These are phyloP conservation scores for Glycine latifolia DNA, from an alignment of 306 rosid species.

Conservation along the genomic window DNA sequence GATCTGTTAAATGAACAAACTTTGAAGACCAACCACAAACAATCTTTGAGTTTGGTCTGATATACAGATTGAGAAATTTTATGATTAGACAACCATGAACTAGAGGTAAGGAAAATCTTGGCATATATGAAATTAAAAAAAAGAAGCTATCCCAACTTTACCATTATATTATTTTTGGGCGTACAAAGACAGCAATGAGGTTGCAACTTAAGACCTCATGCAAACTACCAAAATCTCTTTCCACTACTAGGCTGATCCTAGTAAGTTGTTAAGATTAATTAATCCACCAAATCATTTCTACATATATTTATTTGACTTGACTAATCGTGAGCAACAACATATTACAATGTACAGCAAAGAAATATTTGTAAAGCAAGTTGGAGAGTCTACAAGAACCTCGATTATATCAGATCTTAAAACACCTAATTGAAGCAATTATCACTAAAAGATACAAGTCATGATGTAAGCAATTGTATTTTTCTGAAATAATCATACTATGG, in stretches of 20 bases:
- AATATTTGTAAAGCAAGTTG: neutral
- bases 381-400: neutral
- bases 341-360: constrained; percentile 1
- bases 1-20: neutral
- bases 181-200: neutral
- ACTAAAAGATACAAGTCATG: neutral
- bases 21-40: constrained; percentile 7
- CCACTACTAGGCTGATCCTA: neutral
- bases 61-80: too few relatives aligned
- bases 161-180: neutral
- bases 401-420: neutral
- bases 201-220: neutral
- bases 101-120: neutral
- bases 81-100: neutral
- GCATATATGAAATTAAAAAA: neutral
- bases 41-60: constrained; percentile 21
- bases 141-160: neutral
- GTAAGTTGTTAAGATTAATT: neutral
- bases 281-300: constrained; percentile 7
- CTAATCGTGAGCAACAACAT: neutral
- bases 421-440: constrained; percentile 7
- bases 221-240: neutral
- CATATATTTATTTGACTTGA: neutral
- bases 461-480: neutral
- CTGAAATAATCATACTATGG: neutral